phyloP scores from a whole-genome alignment of 495 filamentous ascomycete species.

The Daldinia vernicosa region DNA sequence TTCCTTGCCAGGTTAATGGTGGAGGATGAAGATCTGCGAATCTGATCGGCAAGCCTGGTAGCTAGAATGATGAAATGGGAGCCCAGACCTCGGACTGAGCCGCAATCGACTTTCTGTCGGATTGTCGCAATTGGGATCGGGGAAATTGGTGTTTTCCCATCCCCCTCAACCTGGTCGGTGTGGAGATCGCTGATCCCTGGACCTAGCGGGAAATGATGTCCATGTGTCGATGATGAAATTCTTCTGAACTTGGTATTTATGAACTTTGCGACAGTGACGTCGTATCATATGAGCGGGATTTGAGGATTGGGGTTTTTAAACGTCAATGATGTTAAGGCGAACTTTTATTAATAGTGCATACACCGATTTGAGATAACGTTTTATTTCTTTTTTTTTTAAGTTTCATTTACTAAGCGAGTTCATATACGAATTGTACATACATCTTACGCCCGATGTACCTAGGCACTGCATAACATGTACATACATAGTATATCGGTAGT shows the following conservation, averaged over 20 bases:
- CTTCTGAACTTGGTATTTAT: slow-evolving; percentile 27
- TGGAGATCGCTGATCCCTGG: slow-evolving; percentile 39
- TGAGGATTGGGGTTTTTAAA: slow-evolving; percentile 1
- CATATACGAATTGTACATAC: too few species aligned
- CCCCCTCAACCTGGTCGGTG: slow-evolving; percentile 29
- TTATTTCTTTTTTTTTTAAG: background rate
- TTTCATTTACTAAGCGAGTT: too few species aligned
- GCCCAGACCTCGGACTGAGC: slow-evolving; percentile 44
- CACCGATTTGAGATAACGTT: slow-evolving; percentile 4
- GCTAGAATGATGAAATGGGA: slow-evolving; percentile 44
- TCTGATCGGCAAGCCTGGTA: slow-evolving; percentile 41
- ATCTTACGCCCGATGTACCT: too few species aligned
- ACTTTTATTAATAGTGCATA: slow-evolving; percentile 13
- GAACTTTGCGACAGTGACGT: slow-evolving; percentile 37
- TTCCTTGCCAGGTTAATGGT: slow-evolving; percentile 19
- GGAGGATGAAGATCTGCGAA: slow-evolving; percentile 43
- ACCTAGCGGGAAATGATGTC: slow-evolving; percentile 35
- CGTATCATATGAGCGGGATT: slow-evolving; percentile 22
- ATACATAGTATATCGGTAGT: background rate
- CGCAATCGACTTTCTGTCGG: slow-evolving; percentile 48
- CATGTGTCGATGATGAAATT: slow-evolving; percentile 44
- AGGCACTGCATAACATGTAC: background rate
- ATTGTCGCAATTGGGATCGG: slow-evolving; percentile 46
- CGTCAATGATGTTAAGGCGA: slow-evolving; percentile 27
- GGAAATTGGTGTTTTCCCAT: slow-evolving; percentile 47